Percentiles rank a stretch among this genome's conserved stretches.
phyloP scores from a whole-genome alignment of 2,329 filamentous ascomycete species.

The Boeremia lycopersici region DNA sequence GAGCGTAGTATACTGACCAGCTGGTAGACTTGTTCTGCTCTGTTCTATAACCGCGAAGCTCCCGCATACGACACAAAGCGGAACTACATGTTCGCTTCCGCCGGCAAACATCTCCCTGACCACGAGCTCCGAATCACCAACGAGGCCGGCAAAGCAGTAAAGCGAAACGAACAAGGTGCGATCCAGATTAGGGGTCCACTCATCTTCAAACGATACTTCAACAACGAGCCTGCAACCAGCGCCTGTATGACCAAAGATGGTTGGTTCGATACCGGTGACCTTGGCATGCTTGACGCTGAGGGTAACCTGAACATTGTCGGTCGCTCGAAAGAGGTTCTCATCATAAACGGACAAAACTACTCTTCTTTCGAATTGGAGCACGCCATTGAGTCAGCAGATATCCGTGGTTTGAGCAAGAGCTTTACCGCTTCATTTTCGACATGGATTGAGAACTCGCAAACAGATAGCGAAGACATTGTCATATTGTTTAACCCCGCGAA shows the following conservation, averaged over 20 bases:
- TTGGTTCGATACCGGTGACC: constrained; percentile 37
- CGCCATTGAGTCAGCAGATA: constrained; percentile 24
- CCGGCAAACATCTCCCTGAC: constrained; percentile 50
- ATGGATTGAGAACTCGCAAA: constrained; percentile 3
- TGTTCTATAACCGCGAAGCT: constrained; percentile 52
- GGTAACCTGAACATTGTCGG: constrained; percentile 30
- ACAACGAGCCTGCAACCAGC: constrained; percentile 37
- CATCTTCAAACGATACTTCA: constrained; percentile 50
- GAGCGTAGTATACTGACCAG: neutral
- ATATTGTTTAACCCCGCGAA: constrained; percentile 7
- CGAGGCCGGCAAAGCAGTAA: constrained; percentile 13
- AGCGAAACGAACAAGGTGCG: constrained; percentile 25
- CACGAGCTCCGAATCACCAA: constrained; percentile 48
- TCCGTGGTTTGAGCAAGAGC: constrained; percentile 15
- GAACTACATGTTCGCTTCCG: constrained; percentile 41
- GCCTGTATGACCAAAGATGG: constrained; percentile 25
- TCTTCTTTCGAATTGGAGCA: constrained; percentile 27
- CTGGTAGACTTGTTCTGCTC: constrained; percentile 56
- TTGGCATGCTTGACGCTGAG: constrained; percentile 28
- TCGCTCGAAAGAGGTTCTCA: constrained; percentile 33
- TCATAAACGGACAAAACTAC: constrained; percentile 38
- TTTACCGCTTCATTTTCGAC: constrained; percentile 11
- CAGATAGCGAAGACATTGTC: constrained; percentile 11
- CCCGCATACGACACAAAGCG: constrained; percentile 49
- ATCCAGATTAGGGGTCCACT: constrained; percentile 35